A percentile compares a stretch with the other conserved stretches of the same genome.
These are phyloP conservation scores for Geotrichum bryndzae DNA, from an alignment of 1,139 yeast species.

Conservation along the genomic window DNA sequence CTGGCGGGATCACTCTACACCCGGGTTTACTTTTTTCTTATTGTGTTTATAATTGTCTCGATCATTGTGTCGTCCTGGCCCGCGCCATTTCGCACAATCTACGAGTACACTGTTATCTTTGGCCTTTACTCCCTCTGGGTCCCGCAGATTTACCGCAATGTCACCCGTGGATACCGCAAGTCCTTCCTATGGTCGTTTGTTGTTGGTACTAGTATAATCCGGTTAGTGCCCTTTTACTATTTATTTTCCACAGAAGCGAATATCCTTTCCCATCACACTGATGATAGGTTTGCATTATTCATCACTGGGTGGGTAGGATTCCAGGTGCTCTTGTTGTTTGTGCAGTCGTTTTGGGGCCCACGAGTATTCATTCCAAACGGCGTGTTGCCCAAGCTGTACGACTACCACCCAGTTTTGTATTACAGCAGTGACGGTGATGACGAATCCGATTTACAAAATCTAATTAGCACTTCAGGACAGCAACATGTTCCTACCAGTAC, in stretches of 20 bases:
- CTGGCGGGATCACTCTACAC: conserved; percentile 56
- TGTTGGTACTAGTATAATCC: conserved; percentile 54
- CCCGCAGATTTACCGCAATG: conserved; percentile 83
- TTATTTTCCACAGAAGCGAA: conserved; percentile 42
- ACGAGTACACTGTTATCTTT: conserved; percentile 53
- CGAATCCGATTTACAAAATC: conserved; percentile 41
- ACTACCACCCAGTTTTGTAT: conserved; percentile 64
- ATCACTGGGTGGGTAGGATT: conserved; percentile 48
- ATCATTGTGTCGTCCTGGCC: conserved; percentile 64
- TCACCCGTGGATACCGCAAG: conserved; percentile 53
- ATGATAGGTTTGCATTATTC: conserved; percentile 43
- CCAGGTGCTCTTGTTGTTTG: conserved; percentile 50
- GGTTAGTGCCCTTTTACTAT: conserved; percentile 62
- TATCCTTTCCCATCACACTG: conserved; percentile 53
- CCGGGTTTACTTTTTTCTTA: conserved; percentile 52
- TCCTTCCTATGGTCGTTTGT: conserved; percentile 68
- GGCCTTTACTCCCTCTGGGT: conserved; percentile 71
- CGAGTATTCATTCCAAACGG: conserved; percentile 75
- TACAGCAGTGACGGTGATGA: conserved; percentile 41
- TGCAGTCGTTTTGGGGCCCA: conserved; percentile 67
- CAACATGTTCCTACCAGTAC: not conserved
- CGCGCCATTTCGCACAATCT: conserved; percentile 44
- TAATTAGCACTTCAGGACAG: conserved; percentile 37
- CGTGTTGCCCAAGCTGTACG: conserved; percentile 69
- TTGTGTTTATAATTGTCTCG: conserved; percentile 54